Evolutionary conservation across 2,329 filamentous ascomycete genomes (phyloP).

Genomic region (Bretziella fagacearum): DNA sequence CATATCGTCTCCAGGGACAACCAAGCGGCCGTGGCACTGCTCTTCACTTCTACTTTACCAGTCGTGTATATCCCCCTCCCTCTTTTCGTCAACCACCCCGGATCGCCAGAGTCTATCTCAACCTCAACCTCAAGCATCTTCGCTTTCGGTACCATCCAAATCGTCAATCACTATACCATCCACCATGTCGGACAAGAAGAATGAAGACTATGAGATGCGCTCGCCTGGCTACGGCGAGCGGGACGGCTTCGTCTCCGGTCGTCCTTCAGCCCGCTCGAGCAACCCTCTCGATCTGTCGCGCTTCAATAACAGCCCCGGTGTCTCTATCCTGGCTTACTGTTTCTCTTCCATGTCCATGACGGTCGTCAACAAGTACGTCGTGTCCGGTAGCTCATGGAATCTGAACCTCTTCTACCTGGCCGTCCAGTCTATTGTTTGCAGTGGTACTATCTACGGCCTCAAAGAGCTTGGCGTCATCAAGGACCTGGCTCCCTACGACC

Average conservation of each 20-base stretch:
- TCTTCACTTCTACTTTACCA: background rate
- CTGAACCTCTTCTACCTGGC: constrained; percentile 89
- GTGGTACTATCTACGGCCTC: constrained; percentile 64
- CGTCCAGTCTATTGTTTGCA: constrained; percentile 83
- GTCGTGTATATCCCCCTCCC: background rate
- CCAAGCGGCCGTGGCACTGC: background rate
- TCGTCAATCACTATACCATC: background rate
- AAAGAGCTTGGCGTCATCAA: constrained; percentile 70
- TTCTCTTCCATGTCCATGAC: constrained; percentile 97
- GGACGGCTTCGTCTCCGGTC: constrained; percentile 29
- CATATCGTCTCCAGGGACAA: constrained; percentile 7
- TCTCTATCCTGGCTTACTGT: constrained; percentile 83
- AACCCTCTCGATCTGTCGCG: constrained; percentile 25
- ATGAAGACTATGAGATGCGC: constrained; percentile 59
- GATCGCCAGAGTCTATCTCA: background rate
- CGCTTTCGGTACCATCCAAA: background rate
- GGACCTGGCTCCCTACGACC: constrained; percentile 65
- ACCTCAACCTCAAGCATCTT: background rate
- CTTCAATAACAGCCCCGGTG: constrained; percentile 56
- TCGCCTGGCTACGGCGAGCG: constrained; percentile 42
- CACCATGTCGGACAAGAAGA: constrained; percentile 75
- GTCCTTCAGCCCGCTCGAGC: constrained; percentile 18
- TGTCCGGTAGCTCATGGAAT: constrained; percentile 83
- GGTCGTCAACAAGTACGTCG: constrained; percentile 97
- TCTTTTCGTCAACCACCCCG: background rate